Base-by-base conservation (phyloP, 2,329 filamentous ascomycete species). In the Endothia cerciana region DNA sequence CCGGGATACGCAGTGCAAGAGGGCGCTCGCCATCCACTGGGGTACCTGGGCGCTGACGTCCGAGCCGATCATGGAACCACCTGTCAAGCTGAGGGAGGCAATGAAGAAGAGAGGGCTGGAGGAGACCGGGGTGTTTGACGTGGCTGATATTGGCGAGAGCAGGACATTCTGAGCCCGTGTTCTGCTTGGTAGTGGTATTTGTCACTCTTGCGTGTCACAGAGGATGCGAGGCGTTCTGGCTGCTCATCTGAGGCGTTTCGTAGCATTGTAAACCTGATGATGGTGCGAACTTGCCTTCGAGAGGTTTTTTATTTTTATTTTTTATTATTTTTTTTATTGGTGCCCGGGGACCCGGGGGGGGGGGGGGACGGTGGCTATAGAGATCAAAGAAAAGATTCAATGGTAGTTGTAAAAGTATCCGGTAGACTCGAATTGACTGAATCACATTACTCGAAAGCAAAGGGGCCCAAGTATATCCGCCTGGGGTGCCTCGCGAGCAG, bases 21-120 rank as follows among this genome's bases (percentile, higher is more conserved):
- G 80, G 22, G 94, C 93, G 28, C 83, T 97, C 80, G 94, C 87
- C 1, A 97, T 97, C 71, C 94, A 97, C 75, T 97, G 94, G 93
- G 94, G 93, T 2, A 89, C 91, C 0, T 97, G 94, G 93, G 89
- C 92, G 0, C 78, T 97, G 71, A 97, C 94, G 0, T 83, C 87
- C 67, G 94, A 98, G 77, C 91, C 94, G 66, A 90, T 97, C 1
- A 76, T 94, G 65, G 93, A 97, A 79, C 94, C 94, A 56, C 93
- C 93, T 1, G 79, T 77, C 75, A 78, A 91, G 75, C 79, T 97
- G 68, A 89, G 83, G 76, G 82, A 91, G 74, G 93, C 93, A 2
- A 77, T 97, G 74, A 84, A 80, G 72, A 85, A 83, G 72, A 89
- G 88, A 72, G 87, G 86, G 0, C 74, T 96, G 0, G 80, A 85